phyloP scores from a whole-genome alignment of 2,329 filamentous ascomycete genomes.

The Fusarium xyrophilum region DNA sequence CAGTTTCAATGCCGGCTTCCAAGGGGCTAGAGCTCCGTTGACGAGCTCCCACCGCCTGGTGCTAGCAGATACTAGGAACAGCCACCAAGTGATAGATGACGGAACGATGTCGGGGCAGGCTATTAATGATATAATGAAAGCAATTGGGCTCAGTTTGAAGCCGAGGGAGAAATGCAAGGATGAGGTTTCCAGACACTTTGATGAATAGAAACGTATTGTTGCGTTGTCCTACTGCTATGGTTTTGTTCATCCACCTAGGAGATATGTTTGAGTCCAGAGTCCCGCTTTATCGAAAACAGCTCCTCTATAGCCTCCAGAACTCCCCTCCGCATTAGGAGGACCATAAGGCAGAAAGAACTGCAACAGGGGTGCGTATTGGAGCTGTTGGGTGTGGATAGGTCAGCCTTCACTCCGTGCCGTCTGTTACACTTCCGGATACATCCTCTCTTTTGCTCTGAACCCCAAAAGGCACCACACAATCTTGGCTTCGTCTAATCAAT shows the following conservation, averaged over 20 bases:
- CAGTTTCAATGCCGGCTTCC: conserved; percentile 21
- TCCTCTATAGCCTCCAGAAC: conserved; percentile 24
- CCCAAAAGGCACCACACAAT: conserved; percentile 17
- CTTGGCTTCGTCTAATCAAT: not conserved
- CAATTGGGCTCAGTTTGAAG: conserved; percentile 21
- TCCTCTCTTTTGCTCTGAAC: conserved; percentile 21
- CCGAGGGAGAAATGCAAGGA: conserved; percentile 22
- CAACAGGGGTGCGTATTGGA: conserved; percentile 32
- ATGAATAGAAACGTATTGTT: conserved; percentile 23
- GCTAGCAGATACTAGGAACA: conserved; percentile 30
- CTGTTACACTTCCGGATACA: conserved; percentile 39
- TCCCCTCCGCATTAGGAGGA: conserved; percentile 35
- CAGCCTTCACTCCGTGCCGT: conserved; percentile 28
- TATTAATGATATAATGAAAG: conserved; percentile 3
- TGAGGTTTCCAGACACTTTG: conserved; percentile 27
- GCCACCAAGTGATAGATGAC: conserved; percentile 44
- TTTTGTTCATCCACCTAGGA: conserved; percentile 26
- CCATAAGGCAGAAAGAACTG: conserved; percentile 27
- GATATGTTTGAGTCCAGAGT: conserved; percentile 30
- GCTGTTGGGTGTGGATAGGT: conserved; percentile 28
- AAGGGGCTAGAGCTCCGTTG: conserved; percentile 28
- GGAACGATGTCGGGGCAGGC: conserved; percentile 19
- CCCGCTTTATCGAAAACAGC: conserved; percentile 40
- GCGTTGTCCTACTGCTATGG: conserved; percentile 35
- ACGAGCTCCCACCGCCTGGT: conserved; percentile 40